Evolutionary conservation across 1,139 yeast genomes (phyloP).

Genomic region (Tardiomyces blankii): DNA sequence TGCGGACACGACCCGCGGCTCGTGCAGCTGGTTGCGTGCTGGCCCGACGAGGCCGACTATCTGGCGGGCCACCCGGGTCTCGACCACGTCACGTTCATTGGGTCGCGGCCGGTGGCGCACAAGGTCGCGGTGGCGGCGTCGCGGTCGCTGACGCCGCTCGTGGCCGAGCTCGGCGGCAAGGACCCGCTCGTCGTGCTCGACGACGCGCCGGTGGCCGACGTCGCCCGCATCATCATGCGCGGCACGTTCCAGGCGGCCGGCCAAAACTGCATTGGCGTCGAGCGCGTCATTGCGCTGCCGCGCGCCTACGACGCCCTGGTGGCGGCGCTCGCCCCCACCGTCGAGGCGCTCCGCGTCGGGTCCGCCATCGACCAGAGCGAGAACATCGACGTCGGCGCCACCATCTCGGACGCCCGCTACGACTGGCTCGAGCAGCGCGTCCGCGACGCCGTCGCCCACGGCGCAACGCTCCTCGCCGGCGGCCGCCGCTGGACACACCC

Average conservation of each 20-base stretch:
- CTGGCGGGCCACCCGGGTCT: slow-evolving; percentile 76
- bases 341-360: slow-evolving; percentile 60
- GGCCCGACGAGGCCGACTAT: slow-evolving; percentile 79
- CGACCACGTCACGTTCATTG: slow-evolving; percentile 86
- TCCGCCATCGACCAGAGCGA: slow-evolving; percentile 78
- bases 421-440: slow-evolving; percentile 53
- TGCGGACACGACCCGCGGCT: slow-evolving; percentile 71
- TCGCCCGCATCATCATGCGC: slow-evolving; percentile 78
- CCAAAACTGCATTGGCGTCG: slow-evolving; percentile 95
- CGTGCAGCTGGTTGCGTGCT: slow-evolving; percentile 67
- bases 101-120: slow-evolving; percentile 90
- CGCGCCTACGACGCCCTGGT: slow-evolving; percentile 53
- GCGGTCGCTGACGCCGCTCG: slow-evolving; percentile 77
- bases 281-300: slow-evolving; percentile 74
- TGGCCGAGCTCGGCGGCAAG: slow-evolving; percentile 92
- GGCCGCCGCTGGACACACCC: slow-evolving; percentile 78
- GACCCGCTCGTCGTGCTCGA: slow-evolving; percentile 84
- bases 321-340: slow-evolving; percentile 43
- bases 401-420: slow-evolving; percentile 72
- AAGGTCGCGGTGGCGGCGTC: slow-evolving; percentile 77
- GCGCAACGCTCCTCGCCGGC: slow-evolving; percentile 73
- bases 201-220: slow-evolving; percentile 28
- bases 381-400: slow-evolving; percentile 93
- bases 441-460: slow-evolving; percentile 60
- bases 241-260: slow-evolving; percentile 97